Base-by-base conservation (phyloP, 2,329 filamentous ascomycete genomes). In the Aspergillus quadrilineatus region DNA sequence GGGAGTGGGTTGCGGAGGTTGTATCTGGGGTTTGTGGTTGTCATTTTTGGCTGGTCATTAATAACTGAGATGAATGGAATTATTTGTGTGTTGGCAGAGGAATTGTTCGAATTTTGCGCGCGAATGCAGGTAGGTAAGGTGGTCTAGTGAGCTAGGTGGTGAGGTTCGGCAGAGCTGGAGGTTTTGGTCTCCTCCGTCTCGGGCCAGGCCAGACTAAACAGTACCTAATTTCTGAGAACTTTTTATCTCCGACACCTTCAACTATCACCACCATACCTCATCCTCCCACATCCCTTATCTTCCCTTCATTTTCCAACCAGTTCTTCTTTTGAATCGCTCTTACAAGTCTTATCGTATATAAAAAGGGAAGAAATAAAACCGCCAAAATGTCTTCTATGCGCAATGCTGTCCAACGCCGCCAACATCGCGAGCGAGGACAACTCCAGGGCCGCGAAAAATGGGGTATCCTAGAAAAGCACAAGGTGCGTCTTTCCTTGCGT, bases 391-490 rank as follows among this genome's bases (percentile, higher is more conserved):
- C 82, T 26, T 82, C 82, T 37, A 78, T 84, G 73, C 80, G 82
- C 64, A 84, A 84, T 68, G 80, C 81, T 71, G 84, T 92, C 59
- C 85, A 91, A 66, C 85, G 90, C 75, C 90, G 91, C 69, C 88
- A 91, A 65, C 93, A 97, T 76, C 85, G 88, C 66, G 94, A 97
- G 81, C 88, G 94, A 67, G 89, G 90, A 36, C 94, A 97, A 74
- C 89, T 92, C 41, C 76, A 85, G 61, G 89, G 92, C 71, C 90
- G 94, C 52, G 80, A 87, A 63, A 90, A 90, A 79, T 91, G 92
- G 77, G 94, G 94, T 62, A 84, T 97, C 22, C 86, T 97, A 60
- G 94, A 97, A 75, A 97, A 99, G 79, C 89, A 94, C 82, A 97
- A 97, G 79, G 87, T 88, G 69, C 28, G 15, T 34, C 47, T 3